A percentile compares a stretch with the other conserved stretches of the same genome.
Evolutionary conservation across 345 rosid genomes (phyloP).

Genomic region (Arabidopsis arenosa): DNA sequence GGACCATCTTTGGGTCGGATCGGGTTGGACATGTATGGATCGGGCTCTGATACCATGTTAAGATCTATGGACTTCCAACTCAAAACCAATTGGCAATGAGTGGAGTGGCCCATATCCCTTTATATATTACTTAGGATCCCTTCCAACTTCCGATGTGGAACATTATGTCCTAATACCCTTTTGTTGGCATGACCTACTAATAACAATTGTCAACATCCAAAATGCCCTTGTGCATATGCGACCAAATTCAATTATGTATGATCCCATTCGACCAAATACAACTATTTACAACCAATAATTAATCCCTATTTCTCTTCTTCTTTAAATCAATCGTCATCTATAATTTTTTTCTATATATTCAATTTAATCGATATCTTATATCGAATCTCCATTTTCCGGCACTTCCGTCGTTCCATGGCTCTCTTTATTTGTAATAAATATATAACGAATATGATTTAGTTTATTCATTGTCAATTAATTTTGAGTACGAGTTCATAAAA

Average conservation of each 20-base stretch:
- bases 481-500: too few species aligned
- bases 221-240: not conserved
- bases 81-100: too few species aligned
- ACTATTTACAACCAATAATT: not conserved
- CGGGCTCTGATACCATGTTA: too few species aligned
- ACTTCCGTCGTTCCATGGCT: not conserved
- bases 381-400: not conserved
- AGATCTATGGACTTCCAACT: too few species aligned
- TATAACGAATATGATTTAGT: too few species aligned
- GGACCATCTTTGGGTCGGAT: too few species aligned
- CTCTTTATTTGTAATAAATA: not conserved
- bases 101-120: too few species aligned
- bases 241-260: slow-evolving; percentile 6
- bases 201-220: slow-evolving; percentile 25
- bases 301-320: not conserved
- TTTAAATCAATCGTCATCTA: not conserved
- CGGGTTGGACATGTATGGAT: too few species aligned
- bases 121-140: too few species aligned
- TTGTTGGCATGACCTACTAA: slow-evolving; percentile 30
- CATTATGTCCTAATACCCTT: too few species aligned
- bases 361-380: not conserved
- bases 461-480: too few species aligned
- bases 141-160: too few species aligned
- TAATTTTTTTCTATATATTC: not conserved
- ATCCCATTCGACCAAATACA: not conserved